Conservation (phyloP, 495 filamentous ascomycete species). For the Podospora comata region DNA sequence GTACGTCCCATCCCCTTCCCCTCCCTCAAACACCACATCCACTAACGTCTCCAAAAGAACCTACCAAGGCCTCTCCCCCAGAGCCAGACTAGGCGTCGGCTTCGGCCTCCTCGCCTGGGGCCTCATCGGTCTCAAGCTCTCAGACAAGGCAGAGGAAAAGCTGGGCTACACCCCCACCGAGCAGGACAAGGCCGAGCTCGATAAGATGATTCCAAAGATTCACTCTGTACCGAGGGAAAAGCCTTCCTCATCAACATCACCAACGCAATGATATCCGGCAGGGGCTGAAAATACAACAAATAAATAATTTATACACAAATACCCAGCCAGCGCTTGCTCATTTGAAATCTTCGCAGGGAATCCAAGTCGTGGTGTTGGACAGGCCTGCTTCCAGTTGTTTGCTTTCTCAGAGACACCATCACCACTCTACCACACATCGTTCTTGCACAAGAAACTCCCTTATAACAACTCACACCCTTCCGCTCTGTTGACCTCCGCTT, state of each 20-base stretch:
- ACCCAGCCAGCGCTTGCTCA: too few relatives aligned
- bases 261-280: background rate
- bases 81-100: slow-evolving; percentile 38
- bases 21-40: background rate
- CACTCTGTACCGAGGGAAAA: slow-evolving; percentile 34
- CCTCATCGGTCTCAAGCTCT: slow-evolving; percentile 38
- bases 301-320: background rate
- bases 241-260: background rate
- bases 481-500: background rate
- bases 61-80: slow-evolving; percentile 40
- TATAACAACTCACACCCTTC: background rate
- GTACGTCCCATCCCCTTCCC: background rate
- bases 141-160: slow-evolving; percentile 41
- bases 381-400: too few relatives aligned
- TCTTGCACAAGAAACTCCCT: background rate
- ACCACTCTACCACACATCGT: too few relatives aligned
- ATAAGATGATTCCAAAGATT: slow-evolving; percentile 39
- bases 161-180: slow-evolving; percentile 45
- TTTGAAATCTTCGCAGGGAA: too few relatives aligned
- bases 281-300: background rate
- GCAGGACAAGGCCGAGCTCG: slow-evolving; percentile 41
- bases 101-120: slow-evolving; percentile 46
- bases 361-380: too few relatives aligned
- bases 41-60: slow-evolving; percentile 15
- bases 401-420: too few relatives aligned